Evolutionary conservation across 495 filamentous ascomycete genomes (phyloP).

Genomic region (Podospora bellae-mahoneyi): DNA sequence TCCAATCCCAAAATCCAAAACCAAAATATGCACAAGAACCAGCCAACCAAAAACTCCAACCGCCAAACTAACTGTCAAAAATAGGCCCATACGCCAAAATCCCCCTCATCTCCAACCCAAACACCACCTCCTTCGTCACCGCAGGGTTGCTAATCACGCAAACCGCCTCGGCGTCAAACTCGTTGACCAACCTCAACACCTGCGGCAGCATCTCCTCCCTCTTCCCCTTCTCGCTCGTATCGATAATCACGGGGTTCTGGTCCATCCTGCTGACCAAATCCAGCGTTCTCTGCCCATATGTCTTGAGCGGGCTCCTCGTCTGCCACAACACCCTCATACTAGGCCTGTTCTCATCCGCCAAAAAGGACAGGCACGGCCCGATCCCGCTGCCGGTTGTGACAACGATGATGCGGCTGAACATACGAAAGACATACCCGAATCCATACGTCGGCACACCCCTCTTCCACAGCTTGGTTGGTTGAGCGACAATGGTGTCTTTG

Average conservation of each 20-base stretch:
- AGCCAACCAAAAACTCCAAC: not conserved
- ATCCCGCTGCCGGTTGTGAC: slow-evolving; percentile 72
- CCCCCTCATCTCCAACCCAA: slow-evolving; percentile 62
- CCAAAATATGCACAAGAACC: not conserved
- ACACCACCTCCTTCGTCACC: slow-evolving; percentile 56
- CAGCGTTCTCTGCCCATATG: slow-evolving; percentile 45
- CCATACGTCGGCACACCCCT: slow-evolving; percentile 53
- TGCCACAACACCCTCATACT: slow-evolving; percentile 45
- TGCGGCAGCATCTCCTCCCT: slow-evolving; percentile 47
- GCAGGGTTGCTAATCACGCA: slow-evolving; percentile 68
- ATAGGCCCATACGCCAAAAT: slow-evolving; percentile 72
- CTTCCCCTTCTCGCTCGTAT: slow-evolving; percentile 37
- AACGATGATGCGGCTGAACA: slow-evolving; percentile 60
- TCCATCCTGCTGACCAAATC: slow-evolving; percentile 40
- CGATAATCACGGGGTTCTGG: slow-evolving; percentile 39
- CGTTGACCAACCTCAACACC: slow-evolving; percentile 52
- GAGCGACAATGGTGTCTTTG: slow-evolving; percentile 47
- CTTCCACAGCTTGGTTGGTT: slow-evolving; percentile 53
- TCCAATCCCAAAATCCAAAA: not conserved
- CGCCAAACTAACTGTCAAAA: slow-evolving; percentile 60
- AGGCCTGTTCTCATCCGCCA: slow-evolving; percentile 31
- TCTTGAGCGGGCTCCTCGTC: slow-evolving; percentile 41
- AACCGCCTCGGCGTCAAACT: slow-evolving; percentile 65
- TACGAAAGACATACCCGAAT: slow-evolving; percentile 59
- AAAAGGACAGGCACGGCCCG: slow-evolving; percentile 53